Percentiles rank a stretch among this genome's conserved stretches.
These are phyloP conservation scores for Aspergillus ibericus DNA, from an alignment of 2,329 filamentous ascomycete species.

Conservation along the genomic window DNA sequence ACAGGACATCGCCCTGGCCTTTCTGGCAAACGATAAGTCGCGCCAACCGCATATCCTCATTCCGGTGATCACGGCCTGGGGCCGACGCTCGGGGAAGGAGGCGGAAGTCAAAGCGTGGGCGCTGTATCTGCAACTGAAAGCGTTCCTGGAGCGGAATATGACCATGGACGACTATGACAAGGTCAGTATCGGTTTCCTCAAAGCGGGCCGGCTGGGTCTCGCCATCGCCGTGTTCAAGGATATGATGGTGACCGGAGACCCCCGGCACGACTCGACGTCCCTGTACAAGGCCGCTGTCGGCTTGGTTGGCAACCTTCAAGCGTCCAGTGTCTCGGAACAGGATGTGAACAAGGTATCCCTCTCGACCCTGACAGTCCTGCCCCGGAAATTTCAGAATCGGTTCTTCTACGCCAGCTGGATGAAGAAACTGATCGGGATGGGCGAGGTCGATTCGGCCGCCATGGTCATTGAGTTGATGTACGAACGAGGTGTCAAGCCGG, in stretches of 20 bases:
- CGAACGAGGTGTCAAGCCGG: conserved; percentile 64
- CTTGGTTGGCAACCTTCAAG: conserved; percentile 42
- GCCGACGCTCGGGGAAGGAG: conserved; percentile 51
- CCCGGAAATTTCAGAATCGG: conserved; percentile 62
- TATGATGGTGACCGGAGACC: conserved; percentile 70
- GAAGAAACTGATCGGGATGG: conserved; percentile 74
- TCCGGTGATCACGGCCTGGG: conserved; percentile 69
- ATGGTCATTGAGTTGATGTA: conserved; percentile 76
- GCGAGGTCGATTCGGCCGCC: conserved; percentile 68
- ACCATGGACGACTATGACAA: conserved; percentile 74
- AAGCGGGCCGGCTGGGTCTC: conserved; percentile 62
- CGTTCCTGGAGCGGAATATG: conserved; percentile 60
- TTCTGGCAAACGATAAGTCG: conserved; percentile 46
- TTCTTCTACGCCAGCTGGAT: conserved; percentile 90
- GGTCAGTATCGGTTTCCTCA: conserved; percentile 69
- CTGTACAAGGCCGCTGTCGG: conserved; percentile 46
- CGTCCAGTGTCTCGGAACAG: conserved; percentile 42
- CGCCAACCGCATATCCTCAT: conserved; percentile 49
- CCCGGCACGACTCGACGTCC: conserved; percentile 45
- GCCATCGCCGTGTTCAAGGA: conserved; percentile 79
- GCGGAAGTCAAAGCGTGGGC: conserved; percentile 64
- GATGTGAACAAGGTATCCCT: conserved; percentile 52
- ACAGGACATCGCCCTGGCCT: conserved; percentile 49
- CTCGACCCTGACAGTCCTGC: conserved; percentile 53
- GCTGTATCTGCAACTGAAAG: conserved; percentile 65